A percentile compares a stretch with the other conserved stretches of the same genome.
These are phyloP conservation scores for Pelargonium nanum DNA, from an alignment of 345 rosid species.

Conservation along the genomic window DNA sequence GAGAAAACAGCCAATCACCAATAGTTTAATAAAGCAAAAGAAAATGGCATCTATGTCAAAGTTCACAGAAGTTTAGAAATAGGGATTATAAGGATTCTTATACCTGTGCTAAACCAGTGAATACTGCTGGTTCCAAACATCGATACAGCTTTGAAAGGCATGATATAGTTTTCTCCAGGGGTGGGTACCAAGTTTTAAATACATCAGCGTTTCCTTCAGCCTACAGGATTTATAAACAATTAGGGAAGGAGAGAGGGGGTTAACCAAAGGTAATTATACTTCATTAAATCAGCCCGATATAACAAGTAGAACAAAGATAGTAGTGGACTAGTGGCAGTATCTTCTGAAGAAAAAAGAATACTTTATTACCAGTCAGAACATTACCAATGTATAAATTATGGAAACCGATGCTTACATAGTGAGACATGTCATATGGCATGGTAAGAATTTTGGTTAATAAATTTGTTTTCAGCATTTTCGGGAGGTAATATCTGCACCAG, in stretches of 20 bases:
- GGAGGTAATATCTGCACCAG: no score
- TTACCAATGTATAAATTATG: no score
- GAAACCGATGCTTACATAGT: no score
- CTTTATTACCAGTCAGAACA: no score
- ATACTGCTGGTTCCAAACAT: conserved; percentile 74
- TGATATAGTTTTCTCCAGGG: conserved; percentile 85
- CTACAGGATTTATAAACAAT: conserved; percentile 27
- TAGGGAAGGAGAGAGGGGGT: not conserved
- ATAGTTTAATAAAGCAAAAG: conserved; percentile 9
- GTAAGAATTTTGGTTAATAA: no score
- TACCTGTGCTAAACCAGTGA: conserved; percentile 98
- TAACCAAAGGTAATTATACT: no score
- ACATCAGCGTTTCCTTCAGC: conserved; percentile 50
- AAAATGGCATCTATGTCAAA: not conserved
- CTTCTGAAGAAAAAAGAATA: no score
- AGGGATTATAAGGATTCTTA: conserved; percentile 6
- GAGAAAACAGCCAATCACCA: conserved; percentile 14
- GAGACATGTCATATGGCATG: no score
- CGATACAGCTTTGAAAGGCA: conserved; percentile 83
- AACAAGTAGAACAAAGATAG: no score
- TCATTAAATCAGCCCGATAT: no score
- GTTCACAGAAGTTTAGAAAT: conserved; percentile 2
- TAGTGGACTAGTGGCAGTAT: no score
- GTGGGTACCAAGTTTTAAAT: conserved; percentile 88
- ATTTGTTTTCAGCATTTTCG: no score